Base-by-base conservation (phyloP, 192 early-diverging fungal genomes). In the Podila epicladia region DNA sequence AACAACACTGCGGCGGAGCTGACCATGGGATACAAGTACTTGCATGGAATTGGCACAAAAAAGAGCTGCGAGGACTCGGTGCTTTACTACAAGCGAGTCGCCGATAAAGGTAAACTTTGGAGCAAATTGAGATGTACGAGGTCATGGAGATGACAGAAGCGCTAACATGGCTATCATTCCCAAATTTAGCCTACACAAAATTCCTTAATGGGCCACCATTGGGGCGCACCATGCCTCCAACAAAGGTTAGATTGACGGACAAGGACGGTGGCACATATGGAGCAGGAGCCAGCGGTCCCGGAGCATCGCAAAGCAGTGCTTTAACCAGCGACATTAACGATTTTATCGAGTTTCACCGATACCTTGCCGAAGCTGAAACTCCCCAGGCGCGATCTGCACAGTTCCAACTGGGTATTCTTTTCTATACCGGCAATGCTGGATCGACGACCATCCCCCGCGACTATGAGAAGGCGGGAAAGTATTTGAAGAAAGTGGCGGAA, bases 231-330 rank as follows among this genome's bases (percentile, higher is more conserved):
- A 78, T 93, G 78, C 95, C 95, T 9, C 85, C 86, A 20, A 67
- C 86, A 13, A 92, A 92, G 66, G 80, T 87, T 41, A 85, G 92
- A 33, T 82, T 99, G 63, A 86, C 92, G 8, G 94, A 96, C 60
- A 84, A 90, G 2, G 84, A 91, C 53, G 95, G 94, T 35, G 96
- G 98, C 20, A 87, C 94, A 0, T 99, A 93, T 78, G 97, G 98
- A 7, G 88, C 91, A 66, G 93, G 91, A 29, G 93, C 96, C 4
- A 87, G 91, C 84, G 73, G 88, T 76, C 74, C 67, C 64, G 68
- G 37, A 70, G 59, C 50, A 37, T 65, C 70, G 19, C 45, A 67
- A 19, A 58, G 28, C 57, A 58, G 58, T 67, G 41, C 68, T 41
- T 61, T 83, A 73, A 41, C 35, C 64, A 38, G 86, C 83, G 6